Base-by-base conservation (phyloP, 169 alveolate genomes). In the Nephromyces sp. region DNA sequence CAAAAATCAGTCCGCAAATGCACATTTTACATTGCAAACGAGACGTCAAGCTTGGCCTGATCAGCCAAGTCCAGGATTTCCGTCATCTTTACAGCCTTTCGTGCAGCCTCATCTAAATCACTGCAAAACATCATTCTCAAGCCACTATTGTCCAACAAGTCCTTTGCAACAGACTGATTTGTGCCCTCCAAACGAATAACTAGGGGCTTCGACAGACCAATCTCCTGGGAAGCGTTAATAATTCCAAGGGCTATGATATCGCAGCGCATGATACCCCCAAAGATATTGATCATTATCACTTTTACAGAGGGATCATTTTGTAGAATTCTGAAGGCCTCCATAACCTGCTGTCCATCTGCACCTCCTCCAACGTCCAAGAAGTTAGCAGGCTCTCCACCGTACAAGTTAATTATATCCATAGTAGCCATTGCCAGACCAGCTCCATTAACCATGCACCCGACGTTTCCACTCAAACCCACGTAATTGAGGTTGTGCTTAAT, bases 391-490 rank as follows among this genome's bases (percentile, higher is more conserved):
- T 85, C 69, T 0, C 98, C 99, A 0, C 94, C 96, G 52, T 91
- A 83, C 35, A 79, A 62, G 31, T 66, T 31, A 32, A 74, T 6
- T 25, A 80, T 2, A 74, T 87, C 96, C 95, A 95, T 89, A 33
- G 99, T 95, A 30, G 98, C 98, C 99, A 96, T 96, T 51, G 99
- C 99, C n/a, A 96, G 87, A 1, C 99, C 99, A 5, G 99, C 99
- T 1, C 99, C 99, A 66, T 96, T 96, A 27, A 96, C 99, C 86
- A 73, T 31, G 66, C 79, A 73, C 15, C 94, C 95, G 28, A 90
- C 86, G 70, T 78, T 90, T 28, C 98, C 99, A 43, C 93, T 95
- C 61, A 94, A 77, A 1, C 95, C 86, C 15, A 95, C 87, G 82
- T 95, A 95, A 84, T 93, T 93, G 70, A 95, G 86, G 52, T 90